Percentiles rank a stretch among this genome's conserved stretches.
Evolutionary conservation across 208 protist genomes (phyloP).

Genomic region (Willaertia magna): DNA sequence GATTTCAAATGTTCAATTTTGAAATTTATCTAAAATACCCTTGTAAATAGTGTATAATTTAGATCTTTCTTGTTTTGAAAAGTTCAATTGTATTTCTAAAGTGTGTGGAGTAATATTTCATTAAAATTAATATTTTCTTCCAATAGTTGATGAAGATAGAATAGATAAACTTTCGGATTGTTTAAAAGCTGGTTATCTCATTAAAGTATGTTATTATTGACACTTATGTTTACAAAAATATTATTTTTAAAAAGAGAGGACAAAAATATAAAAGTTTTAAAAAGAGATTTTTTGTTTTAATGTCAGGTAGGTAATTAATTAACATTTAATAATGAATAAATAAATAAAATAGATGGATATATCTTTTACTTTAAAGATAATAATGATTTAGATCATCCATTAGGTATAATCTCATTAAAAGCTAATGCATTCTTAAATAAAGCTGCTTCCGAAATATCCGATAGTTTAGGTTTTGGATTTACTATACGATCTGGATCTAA

Average conservation of each 20-base stretch:
- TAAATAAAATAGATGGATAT: not conserved
- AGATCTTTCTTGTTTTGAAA: too few species aligned
- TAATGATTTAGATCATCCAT: not conserved
- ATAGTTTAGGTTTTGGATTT: not conserved
- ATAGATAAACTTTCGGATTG: not conserved
- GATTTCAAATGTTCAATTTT: too few species aligned
- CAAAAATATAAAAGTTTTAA: not conserved
- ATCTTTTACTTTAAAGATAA: not conserved
- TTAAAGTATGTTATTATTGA: not conserved
- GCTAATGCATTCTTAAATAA: not conserved
- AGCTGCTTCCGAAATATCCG: not conserved
- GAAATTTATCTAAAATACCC: too few species aligned
- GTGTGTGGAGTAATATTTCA: too few species aligned
- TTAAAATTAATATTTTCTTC: too few species aligned
- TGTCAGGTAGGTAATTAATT: not conserved
- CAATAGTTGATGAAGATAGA: not conserved
- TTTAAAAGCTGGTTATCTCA: not conserved
- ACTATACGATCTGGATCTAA: not conserved
- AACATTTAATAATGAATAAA: too few species aligned
- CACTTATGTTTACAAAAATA: too few species aligned
- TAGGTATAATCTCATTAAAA: not conserved
- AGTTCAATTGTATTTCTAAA: too few species aligned
- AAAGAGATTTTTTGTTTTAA: not conserved
- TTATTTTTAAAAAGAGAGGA: not conserved
- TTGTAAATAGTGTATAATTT: too few species aligned